Percentiles rank a stretch among this genome's conserved stretches.
Conservation (phyloP, 2,329 filamentous ascomycete species). For the Epichloe baconii region DNA sequence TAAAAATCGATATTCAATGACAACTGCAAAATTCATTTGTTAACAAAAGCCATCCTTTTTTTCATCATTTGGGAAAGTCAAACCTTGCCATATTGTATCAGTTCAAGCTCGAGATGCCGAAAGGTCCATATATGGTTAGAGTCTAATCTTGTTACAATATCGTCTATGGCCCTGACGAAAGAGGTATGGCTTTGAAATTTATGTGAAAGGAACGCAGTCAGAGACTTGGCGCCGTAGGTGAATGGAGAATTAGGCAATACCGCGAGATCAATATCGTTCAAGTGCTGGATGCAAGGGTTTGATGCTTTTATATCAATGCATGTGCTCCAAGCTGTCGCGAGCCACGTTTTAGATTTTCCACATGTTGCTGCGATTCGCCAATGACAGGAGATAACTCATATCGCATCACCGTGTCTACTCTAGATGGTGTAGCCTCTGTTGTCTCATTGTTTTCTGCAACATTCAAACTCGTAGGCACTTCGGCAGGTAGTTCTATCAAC, state of each 20-base stretch:
- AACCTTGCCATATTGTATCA: no score
- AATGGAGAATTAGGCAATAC: slow-evolving; percentile 19
- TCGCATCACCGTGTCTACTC: neutral
- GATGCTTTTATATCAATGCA: slow-evolving; percentile 30
- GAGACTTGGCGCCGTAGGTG: slow-evolving; percentile 19
- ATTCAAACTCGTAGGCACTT: slow-evolving; percentile 19
- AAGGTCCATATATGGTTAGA: slow-evolving; percentile 26
- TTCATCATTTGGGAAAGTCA: no score
- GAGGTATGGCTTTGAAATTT: slow-evolving; percentile 19
- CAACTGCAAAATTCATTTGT: no score
- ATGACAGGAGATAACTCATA: slow-evolving; percentile 1
- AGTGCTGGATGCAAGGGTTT: slow-evolving; percentile 28
- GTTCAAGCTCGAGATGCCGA: slow-evolving; percentile 18
- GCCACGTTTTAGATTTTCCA: slow-evolving; percentile 10
- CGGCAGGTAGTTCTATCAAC: slow-evolving; percentile 30
- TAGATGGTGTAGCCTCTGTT: neutral
- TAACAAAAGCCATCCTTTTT: no score
- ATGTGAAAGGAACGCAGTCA: slow-evolving; percentile 24
- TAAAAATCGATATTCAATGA: no score
- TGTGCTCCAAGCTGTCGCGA: slow-evolving; percentile 12
- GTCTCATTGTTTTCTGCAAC: neutral
- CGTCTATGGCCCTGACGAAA: slow-evolving; percentile 21
- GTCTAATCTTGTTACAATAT: slow-evolving; percentile 22
- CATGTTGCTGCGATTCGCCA: slow-evolving; percentile 8
- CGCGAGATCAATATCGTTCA: slow-evolving; percentile 18